Base-by-base conservation (phyloP, 805 yeast genomes). In the Teunomyces kruisii region DNA sequence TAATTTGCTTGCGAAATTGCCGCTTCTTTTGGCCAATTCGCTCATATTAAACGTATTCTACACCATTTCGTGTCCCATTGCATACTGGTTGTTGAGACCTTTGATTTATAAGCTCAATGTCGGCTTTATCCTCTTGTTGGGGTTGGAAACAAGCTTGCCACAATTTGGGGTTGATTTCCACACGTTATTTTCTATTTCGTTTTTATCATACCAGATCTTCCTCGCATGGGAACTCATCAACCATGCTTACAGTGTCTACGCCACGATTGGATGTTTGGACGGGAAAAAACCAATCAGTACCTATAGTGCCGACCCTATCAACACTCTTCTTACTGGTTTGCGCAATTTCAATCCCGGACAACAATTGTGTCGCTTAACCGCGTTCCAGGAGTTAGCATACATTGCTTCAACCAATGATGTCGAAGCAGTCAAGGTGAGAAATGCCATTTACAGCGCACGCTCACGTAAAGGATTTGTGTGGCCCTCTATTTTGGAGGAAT, bases 361-460 rank as follows among this genome's bases (percentile, higher is more conserved):
- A 40, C 63, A 60, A 43, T 55, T 70, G 40, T 51, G 61, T 40
- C 76, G 81, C 47, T 58, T 81, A 47, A 81, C 89, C 1, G 90
- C 92, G 2, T 85, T 80, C 64, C 92, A 86, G 63, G 94, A 86
- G 57, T 67, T 86, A 43, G 85, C 88, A 0, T 83, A 77, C 54
- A 68, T 86, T 39, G 68, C 90, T 6, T 29, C 81, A 1, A 64
- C 80, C 2, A 58, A 69, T 1, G 58, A 53, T 33, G 49, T 54
- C 6, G 71, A 65, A 42, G 72, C 65, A 6, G 51, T 64, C 3
- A 73, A 76, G 40, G 66, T 77, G 42, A 73, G 91, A 58, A 51
- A 60, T 24, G 69, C 80, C 3, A 76, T 86, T 22, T 86, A 81
- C 58, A 73, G 72, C 49, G 74, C 76, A 16, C 70, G 72, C 43